Conservation (phyloP, 257 asterid species). For the Fraxinus pennsylvanica region DNA sequence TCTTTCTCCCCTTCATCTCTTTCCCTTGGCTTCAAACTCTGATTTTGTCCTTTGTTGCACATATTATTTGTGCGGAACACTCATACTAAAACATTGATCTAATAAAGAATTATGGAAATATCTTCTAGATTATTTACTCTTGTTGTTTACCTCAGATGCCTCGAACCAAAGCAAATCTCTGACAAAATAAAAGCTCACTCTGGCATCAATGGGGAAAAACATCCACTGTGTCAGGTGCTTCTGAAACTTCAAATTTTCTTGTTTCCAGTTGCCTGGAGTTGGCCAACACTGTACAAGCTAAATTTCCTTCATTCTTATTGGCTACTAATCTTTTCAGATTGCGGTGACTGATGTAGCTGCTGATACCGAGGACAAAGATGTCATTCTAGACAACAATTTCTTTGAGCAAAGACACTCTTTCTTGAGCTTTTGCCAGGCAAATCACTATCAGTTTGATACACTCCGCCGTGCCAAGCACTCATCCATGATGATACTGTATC, state of each 20-base stretch:
- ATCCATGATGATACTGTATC: conserved; percentile 75
- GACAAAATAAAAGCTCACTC: conserved; percentile 40
- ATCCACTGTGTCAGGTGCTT: conserved; percentile 49
- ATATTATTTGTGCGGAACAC: background rate
- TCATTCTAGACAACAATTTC: conserved; percentile 43
- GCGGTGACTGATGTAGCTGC: conserved; percentile 39
- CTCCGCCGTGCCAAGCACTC: conserved; percentile 80
- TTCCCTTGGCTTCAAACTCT: background rate
- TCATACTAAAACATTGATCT: background rate
- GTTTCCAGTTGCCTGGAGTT: conserved; percentile 10
- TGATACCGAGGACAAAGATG: conserved; percentile 51
- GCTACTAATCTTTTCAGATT: conserved; percentile 31
- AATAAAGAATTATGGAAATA: background rate
- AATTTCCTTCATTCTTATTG: background rate
- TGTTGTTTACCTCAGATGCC: conserved; percentile 48
- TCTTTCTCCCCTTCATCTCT: conserved; percentile 5
- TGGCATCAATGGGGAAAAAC: conserved; percentile 47
- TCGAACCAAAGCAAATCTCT: conserved; percentile 26
- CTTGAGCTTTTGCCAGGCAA: conserved; percentile 62
- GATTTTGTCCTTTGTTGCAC: background rate
- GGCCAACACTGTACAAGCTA: background rate
- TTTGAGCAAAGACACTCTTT: conserved; percentile 57
- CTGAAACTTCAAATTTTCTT: conserved; percentile 13
- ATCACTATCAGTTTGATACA: conserved; percentile 60
- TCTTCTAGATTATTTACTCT: conserved; percentile 5